Evolutionary conservation across 139 green algal genomes (phyloP).

Genomic region (Coelastrella sp.): DNA sequence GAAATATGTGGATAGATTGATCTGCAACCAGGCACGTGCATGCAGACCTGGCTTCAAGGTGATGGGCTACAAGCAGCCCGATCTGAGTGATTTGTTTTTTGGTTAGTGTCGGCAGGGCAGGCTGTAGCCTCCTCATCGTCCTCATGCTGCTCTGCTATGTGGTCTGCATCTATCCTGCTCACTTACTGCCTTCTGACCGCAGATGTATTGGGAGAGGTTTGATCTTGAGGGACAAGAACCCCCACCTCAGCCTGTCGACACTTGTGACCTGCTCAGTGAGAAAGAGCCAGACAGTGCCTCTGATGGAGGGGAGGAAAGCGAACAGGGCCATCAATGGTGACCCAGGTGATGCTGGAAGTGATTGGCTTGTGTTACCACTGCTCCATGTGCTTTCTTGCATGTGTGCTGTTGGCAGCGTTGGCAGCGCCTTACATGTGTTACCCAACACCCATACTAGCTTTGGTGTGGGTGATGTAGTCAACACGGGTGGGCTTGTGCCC

Average conservation of each 20-base stretch:
- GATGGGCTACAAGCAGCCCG: background rate
- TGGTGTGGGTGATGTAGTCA: background rate
- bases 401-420: background rate
- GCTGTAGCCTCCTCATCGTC: background rate
- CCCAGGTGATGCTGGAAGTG: background rate
- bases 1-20: background rate
- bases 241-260: background rate
- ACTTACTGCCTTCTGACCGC: background rate
- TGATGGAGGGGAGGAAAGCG: background rate
- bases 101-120: background rate
- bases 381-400: background rate
- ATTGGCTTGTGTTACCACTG: background rate
- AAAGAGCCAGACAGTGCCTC: background rate
- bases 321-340: background rate
- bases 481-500: background rate
- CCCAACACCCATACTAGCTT: background rate
- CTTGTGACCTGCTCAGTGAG: background rate
- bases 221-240: background rate
- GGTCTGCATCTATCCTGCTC: background rate
- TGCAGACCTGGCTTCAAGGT: background rate
- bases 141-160: background rate
- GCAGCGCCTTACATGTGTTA: background rate
- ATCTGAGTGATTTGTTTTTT: no score
- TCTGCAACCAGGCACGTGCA: background rate
- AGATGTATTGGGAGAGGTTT: constrained; percentile 29